phyloP scores from a whole-genome alignment of 176 grass and related monocot species.

The Urochloa ruziziensis region DNA sequence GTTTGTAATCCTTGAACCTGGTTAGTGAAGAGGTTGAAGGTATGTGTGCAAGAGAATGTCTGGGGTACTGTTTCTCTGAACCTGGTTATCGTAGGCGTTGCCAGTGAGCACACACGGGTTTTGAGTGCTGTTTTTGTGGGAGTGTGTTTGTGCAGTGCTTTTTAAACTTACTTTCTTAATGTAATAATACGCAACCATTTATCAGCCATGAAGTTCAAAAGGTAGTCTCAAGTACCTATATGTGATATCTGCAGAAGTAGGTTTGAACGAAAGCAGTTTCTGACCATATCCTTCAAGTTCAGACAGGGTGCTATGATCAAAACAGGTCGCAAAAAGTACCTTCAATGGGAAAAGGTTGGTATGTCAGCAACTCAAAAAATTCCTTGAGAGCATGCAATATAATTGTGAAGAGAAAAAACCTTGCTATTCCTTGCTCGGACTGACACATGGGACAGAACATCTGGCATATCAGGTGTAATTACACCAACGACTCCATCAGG shows the following conservation, averaged over 20 bases:
- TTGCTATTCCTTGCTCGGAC: conserved; percentile 99
- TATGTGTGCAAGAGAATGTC: not conserved
- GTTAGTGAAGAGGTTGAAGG: not conserved
- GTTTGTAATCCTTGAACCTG: conserved; percentile 1
- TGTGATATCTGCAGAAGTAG: conserved; percentile 80
- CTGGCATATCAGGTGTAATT: conserved; percentile 97
- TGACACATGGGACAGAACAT: conserved; percentile 98
- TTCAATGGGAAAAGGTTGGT: conserved; percentile 28
- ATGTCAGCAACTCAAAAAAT: not conserved
- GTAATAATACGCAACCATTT: not conserved
- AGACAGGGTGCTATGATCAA: conserved; percentile 59
- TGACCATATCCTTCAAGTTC: conserved; percentile 70
- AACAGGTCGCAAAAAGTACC: conserved; percentile 96
- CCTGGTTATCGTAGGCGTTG: not conserved
- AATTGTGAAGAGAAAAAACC: conserved; percentile 45
- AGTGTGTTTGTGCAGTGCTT: not conserved
- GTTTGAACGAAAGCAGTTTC: conserved; percentile 71
- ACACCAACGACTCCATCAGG: conserved; percentile 85
- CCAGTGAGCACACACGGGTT: not conserved
- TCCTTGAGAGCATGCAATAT: conserved; percentile 4
- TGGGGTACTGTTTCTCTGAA: not conserved
- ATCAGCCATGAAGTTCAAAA: conserved; percentile 5
- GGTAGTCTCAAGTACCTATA: conserved; percentile 59
- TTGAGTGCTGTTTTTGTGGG: not conserved
- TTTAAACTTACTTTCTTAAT: not conserved